These are phyloP conservation scores for Backusella morwellensis DNA, from an alignment of 192 early-diverging fungal species.

Conservation along the genomic window DNA sequence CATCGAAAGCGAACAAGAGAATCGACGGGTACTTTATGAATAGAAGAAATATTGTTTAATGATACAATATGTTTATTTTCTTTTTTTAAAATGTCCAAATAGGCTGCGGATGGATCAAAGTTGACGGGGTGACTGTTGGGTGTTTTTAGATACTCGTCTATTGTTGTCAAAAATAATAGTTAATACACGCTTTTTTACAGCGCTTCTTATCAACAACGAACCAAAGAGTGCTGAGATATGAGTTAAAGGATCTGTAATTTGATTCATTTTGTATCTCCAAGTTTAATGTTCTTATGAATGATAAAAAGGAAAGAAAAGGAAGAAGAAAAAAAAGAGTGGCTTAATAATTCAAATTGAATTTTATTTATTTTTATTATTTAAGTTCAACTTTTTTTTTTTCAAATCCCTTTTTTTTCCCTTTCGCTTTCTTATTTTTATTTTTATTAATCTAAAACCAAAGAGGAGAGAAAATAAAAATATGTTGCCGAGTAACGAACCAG, in stretches of 20 bases:
- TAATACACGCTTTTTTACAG: not conserved
- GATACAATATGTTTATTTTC: constrained; percentile 41
- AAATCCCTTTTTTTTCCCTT: not conserved
- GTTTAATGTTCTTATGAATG: not conserved
- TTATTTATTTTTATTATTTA: not conserved
- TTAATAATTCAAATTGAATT: not conserved
- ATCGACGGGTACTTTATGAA: constrained; percentile 30
- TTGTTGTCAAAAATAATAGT: not conserved
- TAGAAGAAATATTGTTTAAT: constrained; percentile 36
- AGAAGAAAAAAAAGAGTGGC: not conserved
- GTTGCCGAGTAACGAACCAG: not conserved
- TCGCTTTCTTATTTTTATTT: not conserved
- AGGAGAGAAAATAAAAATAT: constrained; percentile 10
- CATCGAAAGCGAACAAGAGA: constrained; percentile 70
- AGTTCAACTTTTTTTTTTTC: not conserved
- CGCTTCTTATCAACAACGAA: not conserved
- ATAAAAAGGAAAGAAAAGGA: not conserved
- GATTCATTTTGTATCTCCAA: not conserved
- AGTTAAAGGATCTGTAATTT: not conserved
- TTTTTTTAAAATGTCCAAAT: not conserved
- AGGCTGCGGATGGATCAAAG: constrained; percentile 11
- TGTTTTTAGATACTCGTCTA: not conserved
- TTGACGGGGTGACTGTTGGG: not conserved
- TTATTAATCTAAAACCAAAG: not conserved
- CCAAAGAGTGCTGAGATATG: not conserved